phyloP scores from a whole-genome alignment of 2,329 filamentous ascomycete genomes.

The Colletotrichum noveboracense region DNA sequence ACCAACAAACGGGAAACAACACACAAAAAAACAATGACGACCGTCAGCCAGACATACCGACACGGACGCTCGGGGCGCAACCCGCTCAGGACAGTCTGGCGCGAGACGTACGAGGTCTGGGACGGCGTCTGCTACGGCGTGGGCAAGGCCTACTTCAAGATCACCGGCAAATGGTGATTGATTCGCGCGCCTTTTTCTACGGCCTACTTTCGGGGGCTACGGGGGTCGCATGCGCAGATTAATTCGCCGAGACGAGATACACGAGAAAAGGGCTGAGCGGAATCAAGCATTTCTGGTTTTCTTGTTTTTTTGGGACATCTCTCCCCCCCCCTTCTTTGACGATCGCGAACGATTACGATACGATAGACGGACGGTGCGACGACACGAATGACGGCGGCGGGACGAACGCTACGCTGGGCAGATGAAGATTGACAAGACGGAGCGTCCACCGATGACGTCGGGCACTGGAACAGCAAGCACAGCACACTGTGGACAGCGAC shows the following conservation, averaged over 20 bases:
- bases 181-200: neutral
- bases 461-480: neutral
- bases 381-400: neutral
- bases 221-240: neutral
- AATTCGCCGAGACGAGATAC: neutral
- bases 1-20: neutral
- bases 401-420: neutral
- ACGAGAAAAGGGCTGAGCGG: neutral
- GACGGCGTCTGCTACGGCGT: conserved; percentile 43
- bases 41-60: conserved; percentile 67
- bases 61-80: conserved; percentile 53
- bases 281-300: neutral
- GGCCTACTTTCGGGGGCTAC: neutral
- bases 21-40: conserved; percentile 45
- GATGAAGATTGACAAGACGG: neutral
- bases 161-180: conserved; percentile 21
- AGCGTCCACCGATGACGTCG: conserved; percentile 11
- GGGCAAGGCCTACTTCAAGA: conserved; percentile 42
- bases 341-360: neutral
- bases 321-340: neutral
- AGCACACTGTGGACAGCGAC: neutral
- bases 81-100: conserved; percentile 27
- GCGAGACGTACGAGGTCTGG: conserved; percentile 41
- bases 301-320: neutral
- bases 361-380: neutral